phyloP scores from a whole-genome alignment of 345 rosid species.

The Sapria himalayana region DNA sequence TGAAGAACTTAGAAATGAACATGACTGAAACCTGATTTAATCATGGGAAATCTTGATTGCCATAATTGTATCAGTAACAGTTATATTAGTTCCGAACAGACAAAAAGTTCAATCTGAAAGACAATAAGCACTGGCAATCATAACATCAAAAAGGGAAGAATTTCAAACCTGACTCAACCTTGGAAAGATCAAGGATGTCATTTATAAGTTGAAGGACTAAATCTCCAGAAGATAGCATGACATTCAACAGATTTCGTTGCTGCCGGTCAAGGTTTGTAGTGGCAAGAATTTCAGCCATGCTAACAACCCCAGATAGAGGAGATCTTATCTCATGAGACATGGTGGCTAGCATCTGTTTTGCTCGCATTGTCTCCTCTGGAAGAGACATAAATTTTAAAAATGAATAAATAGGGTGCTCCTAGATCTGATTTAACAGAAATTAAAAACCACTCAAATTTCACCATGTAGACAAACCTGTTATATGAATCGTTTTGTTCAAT shows the following conservation, averaged over 20 bases:
- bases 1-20: too few relatives aligned
- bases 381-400: neutral
- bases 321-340: constrained; percentile 99
- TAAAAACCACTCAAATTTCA: constrained; percentile 2
- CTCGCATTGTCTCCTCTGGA: constrained; percentile 97
- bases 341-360: constrained; percentile 88
- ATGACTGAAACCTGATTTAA: too few relatives aligned
- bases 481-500: constrained; percentile 78
- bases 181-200: constrained; percentile 92
- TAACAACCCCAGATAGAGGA: constrained; percentile 78
- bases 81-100: too few relatives aligned
- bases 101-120: too few relatives aligned
- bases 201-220: constrained; percentile 84
- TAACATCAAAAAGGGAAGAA: neutral
- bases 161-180: constrained; percentile 72
- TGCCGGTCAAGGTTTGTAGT: constrained; percentile 53
- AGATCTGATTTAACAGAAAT: neutral
- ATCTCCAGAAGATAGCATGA: constrained; percentile 95
- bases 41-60: too few relatives aligned
- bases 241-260: constrained; percentile 55
- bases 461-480: constrained; percentile 38
- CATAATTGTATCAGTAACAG: too few relatives aligned
- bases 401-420: neutral
- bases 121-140: neutral
- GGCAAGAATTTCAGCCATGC: constrained; percentile 91